Conservation (phyloP, 768 basidiomycete genomes). For the Clitopilus hobsonii region DNA sequence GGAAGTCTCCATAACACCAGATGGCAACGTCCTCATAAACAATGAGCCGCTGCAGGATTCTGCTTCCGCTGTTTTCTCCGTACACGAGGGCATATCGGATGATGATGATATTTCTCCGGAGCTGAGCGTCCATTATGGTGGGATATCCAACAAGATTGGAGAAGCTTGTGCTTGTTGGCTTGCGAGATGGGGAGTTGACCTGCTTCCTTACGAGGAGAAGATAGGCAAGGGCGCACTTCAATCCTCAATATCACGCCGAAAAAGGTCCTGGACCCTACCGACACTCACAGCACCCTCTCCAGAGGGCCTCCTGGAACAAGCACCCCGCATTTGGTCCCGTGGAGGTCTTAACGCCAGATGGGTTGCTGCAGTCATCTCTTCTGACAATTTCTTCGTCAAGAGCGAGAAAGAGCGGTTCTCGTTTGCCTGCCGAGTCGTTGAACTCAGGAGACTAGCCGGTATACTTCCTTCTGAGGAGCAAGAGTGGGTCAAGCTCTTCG, state of each 20-base stretch:
- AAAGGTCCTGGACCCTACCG: slow-evolving; percentile 16
- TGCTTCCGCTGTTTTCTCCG: background rate
- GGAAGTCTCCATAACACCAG: background rate
- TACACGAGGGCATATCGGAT: slow-evolving; percentile 14
- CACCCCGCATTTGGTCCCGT: slow-evolving; percentile 66
- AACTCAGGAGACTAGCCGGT: slow-evolving; percentile 58
- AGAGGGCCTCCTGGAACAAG: slow-evolving; percentile 11
- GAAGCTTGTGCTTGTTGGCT: slow-evolving; percentile 89
- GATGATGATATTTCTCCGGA: slow-evolving; percentile 7
- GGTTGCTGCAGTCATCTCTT: slow-evolving; percentile 69
- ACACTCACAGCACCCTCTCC: slow-evolving; percentile 8
- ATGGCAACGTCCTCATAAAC: background rate
- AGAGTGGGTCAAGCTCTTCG: slow-evolving; percentile 68
- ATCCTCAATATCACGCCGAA: slow-evolving; percentile 10
- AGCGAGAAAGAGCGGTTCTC: slow-evolving; percentile 79
- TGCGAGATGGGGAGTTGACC: slow-evolving; percentile 77
- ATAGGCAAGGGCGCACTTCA: slow-evolving; percentile 8
- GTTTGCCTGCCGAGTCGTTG: slow-evolving; percentile 70
- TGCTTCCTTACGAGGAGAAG: slow-evolving; percentile 60
- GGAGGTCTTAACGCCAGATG: slow-evolving; percentile 72
- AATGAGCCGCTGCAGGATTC: background rate
- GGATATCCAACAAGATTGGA: slow-evolving; percentile 87
- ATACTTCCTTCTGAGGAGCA: slow-evolving; percentile 59
- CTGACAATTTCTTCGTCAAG: slow-evolving; percentile 75
- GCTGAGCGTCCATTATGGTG: slow-evolving; percentile 72